A percentile compares a stretch with the other conserved stretches of the same genome.
These are phyloP conservation scores for Botryotinia narcissicola DNA, from an alignment of 2,329 filamentous ascomycete genomes.

Conservation along the genomic window DNA sequence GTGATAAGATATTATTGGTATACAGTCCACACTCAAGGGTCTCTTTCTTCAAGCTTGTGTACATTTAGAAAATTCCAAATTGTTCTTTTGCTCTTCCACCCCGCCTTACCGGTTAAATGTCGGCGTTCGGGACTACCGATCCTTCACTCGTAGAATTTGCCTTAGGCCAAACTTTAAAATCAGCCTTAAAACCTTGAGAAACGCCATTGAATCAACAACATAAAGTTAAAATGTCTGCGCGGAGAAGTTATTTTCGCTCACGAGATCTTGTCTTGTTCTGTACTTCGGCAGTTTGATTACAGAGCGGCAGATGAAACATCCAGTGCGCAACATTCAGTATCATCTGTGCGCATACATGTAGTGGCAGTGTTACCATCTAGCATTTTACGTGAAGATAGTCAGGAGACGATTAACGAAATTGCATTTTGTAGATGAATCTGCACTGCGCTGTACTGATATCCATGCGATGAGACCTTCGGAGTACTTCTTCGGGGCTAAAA, in stretches of 20 bases:
- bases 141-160: background rate
- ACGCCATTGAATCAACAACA: background rate
- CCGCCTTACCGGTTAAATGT: constrained; percentile 9
- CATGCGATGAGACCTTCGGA: background rate
- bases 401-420: background rate
- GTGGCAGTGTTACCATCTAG: background rate
- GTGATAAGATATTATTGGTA: constrained; percentile 8
- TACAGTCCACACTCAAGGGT: constrained; percentile 1
- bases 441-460: background rate
- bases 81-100: constrained; percentile 1
- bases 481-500: background rate
- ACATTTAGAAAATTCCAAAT: background rate
- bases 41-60: background rate
- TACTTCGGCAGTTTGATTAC: background rate
- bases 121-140: background rate
- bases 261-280: background rate
- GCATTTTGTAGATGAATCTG: background rate
- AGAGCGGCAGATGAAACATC: background rate
- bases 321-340: background rate
- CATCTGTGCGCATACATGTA: background rate
- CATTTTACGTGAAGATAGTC: background rate
- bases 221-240: background rate
- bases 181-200: background rate
- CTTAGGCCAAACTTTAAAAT: background rate
- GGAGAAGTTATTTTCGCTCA: background rate